Base-by-base conservation (phyloP, 768 basidiomycete genomes). In the Hypholoma sublateritium region DNA sequence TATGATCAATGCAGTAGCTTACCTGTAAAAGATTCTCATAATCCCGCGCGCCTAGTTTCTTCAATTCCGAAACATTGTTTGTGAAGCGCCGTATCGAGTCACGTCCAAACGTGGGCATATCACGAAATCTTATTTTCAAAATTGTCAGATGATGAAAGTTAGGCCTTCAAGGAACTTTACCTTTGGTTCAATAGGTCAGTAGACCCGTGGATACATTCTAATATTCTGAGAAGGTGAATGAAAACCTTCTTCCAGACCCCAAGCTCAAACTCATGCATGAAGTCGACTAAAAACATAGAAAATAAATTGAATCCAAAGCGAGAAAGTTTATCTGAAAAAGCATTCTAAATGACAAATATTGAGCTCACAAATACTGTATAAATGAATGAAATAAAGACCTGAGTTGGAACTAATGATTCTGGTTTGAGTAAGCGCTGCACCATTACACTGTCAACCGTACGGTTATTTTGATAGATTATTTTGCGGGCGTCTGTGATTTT, bases 251-350 rank as follows among this genome's bases (percentile, higher is more conserved):
- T 78, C 70, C 69, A 74, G 3, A 72, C 68, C 8, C 76, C 74
- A 3, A 77, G 59, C 53, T 77, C 74, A 48, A 77, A 65, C 50
- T 79, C 75, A 55, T 78, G 77, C n/a, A n/a, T n/a, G n/a, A n/a
- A n/a, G n/a, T n/a, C n/a, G n/a, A n/a, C n/a, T n/a, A n/a, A n/a
- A n/a, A 77, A 69, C 56, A 74, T 67, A 1, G 37, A 3, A 39
- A 59, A 73, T 22, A 66, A 62, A 46, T 75, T 67, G 47, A 74
- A 67, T 0, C 64, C 66, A 37, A 43, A 47, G 1, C 48, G 37
- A 1, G 35, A 57, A 17, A 66, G 57, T 21, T 28, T 28, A 28
- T 28, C 7, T 28, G 71, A 70, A 49, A 49, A 49, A 4, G 47
- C 47, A 19, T 49, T 49, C 47, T 49, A 16, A n/a, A 49, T 13